Percentiles rank a stretch among this genome's conserved stretches.
Conservation (phyloP, 805 yeast species). For the Candida tibetensis region DNA sequence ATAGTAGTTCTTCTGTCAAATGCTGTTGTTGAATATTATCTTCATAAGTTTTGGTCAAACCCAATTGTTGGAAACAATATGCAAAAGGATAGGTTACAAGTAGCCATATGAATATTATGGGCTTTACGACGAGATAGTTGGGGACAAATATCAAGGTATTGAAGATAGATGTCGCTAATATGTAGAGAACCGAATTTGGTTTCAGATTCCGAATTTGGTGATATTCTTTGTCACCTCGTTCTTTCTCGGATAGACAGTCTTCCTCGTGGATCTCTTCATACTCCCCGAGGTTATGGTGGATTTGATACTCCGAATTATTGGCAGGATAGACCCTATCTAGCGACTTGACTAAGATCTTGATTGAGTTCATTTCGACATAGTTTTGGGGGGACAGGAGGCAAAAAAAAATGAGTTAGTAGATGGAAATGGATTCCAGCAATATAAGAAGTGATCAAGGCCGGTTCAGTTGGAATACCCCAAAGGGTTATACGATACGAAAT, state of each 20-base stretch:
- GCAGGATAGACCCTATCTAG: conserved; percentile 26
- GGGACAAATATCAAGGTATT: conserved; percentile 40
- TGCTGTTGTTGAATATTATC: not conserved
- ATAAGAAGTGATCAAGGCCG: too few species aligned
- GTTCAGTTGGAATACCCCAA: not conserved
- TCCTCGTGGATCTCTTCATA: too few species aligned
- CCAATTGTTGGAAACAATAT: conserved; percentile 30
- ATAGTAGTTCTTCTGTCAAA: not conserved
- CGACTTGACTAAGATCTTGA: conserved; percentile 32
- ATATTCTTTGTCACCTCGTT: too few species aligned
- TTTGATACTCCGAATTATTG: conserved; percentile 7
- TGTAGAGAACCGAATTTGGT: not conserved
- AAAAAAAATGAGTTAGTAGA: too few species aligned
- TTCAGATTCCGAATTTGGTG: not conserved
- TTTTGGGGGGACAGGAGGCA: too few species aligned
- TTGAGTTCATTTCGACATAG: conserved; percentile 29
- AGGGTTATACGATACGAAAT: not conserved
- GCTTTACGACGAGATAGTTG: conserved; percentile 49
- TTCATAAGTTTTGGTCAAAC: conserved; percentile 8
- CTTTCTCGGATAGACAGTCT: too few species aligned
- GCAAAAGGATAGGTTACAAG: conserved; percentile 56
- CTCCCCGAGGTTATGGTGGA: conserved; percentile 8
- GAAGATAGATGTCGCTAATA: not conserved
- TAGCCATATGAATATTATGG: conserved; percentile 48
- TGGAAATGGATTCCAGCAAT: too few species aligned